Evolutionary conservation across 2,329 filamentous ascomycete genomes (phyloP).

Genomic region (Fusarium buxicola): DNA sequence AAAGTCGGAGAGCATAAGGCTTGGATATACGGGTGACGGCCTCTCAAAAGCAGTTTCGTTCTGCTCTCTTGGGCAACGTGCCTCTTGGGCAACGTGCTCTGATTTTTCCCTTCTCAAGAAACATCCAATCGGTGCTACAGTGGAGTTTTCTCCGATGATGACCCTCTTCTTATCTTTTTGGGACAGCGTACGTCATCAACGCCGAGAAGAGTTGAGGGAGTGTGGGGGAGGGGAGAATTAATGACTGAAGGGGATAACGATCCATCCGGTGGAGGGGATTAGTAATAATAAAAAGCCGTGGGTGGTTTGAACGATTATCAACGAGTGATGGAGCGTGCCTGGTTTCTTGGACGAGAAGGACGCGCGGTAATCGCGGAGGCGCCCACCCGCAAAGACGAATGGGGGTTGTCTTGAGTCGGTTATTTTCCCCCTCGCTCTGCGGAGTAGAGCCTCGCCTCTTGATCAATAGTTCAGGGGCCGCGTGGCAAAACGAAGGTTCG

Average conservation of each 20-base stretch:
- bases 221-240: conserved; percentile 27
- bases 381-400: conserved; percentile 9
- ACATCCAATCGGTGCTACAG: conserved; percentile 30
- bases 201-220: conserved; percentile 9
- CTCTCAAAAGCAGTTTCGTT: no score
- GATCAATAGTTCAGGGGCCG: conserved; percentile 22
- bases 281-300: not conserved
- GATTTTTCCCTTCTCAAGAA: no score
- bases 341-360: conserved; percentile 13
- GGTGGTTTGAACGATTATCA: no score
- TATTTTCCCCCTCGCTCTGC: not conserved
- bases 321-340: not conserved
- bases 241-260: not conserved
- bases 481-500: conserved; percentile 24
- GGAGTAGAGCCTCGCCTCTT: conserved; percentile 4
- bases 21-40: no score
- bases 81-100: no score
- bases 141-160: conserved; percentile 11
- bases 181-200: conserved; percentile 30
- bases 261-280: conserved; percentile 6
- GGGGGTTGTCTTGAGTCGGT: conserved; percentile 10
- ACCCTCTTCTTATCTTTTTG: conserved; percentile 12
- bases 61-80: no score
- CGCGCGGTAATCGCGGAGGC: conserved; percentile 38
- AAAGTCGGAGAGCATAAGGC: no score